A percentile compares a stretch with the other conserved stretches of the same genome.
These are phyloP conservation scores for Lepidium aucheri DNA, from an alignment of 345 rosid species.

Conservation along the genomic window DNA sequence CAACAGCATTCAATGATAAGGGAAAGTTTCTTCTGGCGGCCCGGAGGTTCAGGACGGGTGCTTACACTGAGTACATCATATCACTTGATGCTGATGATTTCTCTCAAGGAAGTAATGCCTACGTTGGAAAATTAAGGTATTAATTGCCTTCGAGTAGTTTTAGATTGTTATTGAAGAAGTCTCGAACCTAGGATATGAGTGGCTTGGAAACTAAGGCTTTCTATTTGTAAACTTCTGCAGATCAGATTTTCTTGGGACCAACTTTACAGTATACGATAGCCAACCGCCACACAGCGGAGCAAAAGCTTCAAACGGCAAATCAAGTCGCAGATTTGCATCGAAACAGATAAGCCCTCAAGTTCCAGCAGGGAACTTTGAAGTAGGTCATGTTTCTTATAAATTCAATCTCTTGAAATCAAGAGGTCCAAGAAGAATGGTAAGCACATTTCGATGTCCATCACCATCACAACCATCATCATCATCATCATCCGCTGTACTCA, in stretches of 20 bases:
- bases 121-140: conserved; percentile 90
- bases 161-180: not conserved
- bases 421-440: conserved; percentile 96
- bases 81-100: conserved; percentile 80
- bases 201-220: not conserved
- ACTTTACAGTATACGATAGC: conserved; percentile 85
- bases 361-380: conserved; percentile 81
- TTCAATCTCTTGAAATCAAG: conserved; percentile 91
- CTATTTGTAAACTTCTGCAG: conserved; percentile 30
- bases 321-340: conserved; percentile 80
- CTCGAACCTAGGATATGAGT: not conserved
- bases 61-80: conserved; percentile 75
- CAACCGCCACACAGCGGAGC: conserved; percentile 78
- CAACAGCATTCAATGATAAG: conserved; percentile 62
- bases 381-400: conserved; percentile 80
- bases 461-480: conserved; percentile 10
- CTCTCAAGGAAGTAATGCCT: conserved; percentile 94
- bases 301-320: conserved; percentile 66
- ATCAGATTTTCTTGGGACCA: conserved; percentile 94
- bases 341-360: conserved; percentile 95
- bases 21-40: conserved; percentile 97
- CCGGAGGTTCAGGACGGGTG: conserved; percentile 66
- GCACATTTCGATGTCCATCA: conserved; percentile 51
- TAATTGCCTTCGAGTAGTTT: not conserved
- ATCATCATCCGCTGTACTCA: conserved; percentile 26